These are phyloP conservation scores for Pythium rhizo-oryzae DNA, from an alignment of 352 stramenopile species.

Conservation along the genomic window DNA sequence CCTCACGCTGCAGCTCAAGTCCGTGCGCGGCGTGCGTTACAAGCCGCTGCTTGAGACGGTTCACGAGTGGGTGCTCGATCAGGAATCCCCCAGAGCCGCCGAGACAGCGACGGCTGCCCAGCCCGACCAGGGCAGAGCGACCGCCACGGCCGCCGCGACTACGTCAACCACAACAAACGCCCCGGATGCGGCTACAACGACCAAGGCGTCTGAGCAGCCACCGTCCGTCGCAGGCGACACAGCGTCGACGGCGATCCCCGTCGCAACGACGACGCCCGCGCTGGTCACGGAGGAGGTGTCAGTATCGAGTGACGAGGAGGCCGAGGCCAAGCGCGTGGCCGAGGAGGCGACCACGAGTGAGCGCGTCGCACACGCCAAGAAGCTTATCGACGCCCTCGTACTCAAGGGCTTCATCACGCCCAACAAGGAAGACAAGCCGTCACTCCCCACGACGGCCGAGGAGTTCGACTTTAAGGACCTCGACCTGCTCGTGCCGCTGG, in stretches of 20 bases:
- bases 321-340: not conserved
- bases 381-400: conserved; percentile 30
- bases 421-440: conserved; percentile 39
- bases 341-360: not conserved
- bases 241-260: not conserved
- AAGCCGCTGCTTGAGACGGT: conserved; percentile 53
- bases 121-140: not conserved
- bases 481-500: conserved; percentile 51
- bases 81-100: not conserved
- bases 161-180: not conserved
- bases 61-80: conserved; percentile 38
- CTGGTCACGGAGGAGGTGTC: not conserved
- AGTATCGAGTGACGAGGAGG: conserved; percentile 17
- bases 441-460: not conserved
- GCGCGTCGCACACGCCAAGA: conserved; percentile 13
- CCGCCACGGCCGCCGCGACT: no score
- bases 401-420: conserved; percentile 31
- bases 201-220: not conserved
- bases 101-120: not conserved
- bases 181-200: no score
- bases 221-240: no score
- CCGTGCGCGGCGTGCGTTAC: conserved; percentile 43
- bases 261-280: not conserved
- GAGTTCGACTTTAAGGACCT: conserved; percentile 43
- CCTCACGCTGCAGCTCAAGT: conserved; percentile 40